Base-by-base conservation (phyloP, 164 flowering plant genomes). In the Liriodendron chinense region DNA sequence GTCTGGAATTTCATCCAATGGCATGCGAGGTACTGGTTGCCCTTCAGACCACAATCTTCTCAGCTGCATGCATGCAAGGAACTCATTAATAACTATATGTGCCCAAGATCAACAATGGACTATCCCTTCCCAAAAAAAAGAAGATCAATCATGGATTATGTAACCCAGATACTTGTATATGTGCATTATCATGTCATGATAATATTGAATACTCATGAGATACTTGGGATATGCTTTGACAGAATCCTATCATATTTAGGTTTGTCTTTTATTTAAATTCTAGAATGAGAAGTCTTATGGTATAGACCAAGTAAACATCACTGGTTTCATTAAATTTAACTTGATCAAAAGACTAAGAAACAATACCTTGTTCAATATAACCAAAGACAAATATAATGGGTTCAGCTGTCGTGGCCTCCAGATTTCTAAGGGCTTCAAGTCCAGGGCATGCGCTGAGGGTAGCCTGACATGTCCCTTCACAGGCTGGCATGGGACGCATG, bases 41-140 rank as follows among this genome's bases (percentile, higher is more conserved):
- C 78, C 97, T 82, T 90, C 92, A 76, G 70, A 84, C 98, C 99
- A 96, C 72, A 88, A 84, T 85, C 89, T 87, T 83, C 88, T 87
- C 81, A 96, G 74, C 99, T 96, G 93, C 90, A 93, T 3, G 70
- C 47, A 48, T 47, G 22, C 75, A 47, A 75, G 64, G 71, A 76
- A 63, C 23, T 72, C 24, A 53, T 68, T 53, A 77, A 74, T 73
- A 65, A 75, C 53, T 64, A 26, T 53, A 70, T 49, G 62, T 69
- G 70, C 53, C 63, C 59, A 71, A 47, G 25, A 5, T 18, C 20
- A 21, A 47, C 8, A 14, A 67, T 28, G 28, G 9, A 67, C 9
- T 34, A 26, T 47, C 9, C 70, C 24, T 72, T 71, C 43, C n/a
- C 8, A 2, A 24, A 72, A 57, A 13, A 1, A 16, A 47, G 57